Conservation (phyloP, 208 protist genomes). For the Spongospora subterranea region DNA sequence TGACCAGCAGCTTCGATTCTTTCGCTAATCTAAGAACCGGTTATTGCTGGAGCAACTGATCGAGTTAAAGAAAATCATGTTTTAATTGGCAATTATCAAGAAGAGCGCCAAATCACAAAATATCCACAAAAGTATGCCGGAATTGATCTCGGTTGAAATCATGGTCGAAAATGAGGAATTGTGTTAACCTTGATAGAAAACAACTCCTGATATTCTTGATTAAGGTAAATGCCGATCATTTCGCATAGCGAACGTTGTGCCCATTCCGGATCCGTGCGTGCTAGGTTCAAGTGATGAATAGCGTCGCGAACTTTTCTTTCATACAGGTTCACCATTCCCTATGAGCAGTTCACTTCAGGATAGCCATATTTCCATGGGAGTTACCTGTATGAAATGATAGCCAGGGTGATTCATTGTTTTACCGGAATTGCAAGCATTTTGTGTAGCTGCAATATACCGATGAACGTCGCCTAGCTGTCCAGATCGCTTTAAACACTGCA, state of each 20-base stretch:
- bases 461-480: constrained; percentile 28
- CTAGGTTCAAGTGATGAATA: constrained; percentile 15
- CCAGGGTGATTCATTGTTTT: not conserved
- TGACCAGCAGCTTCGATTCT: not conserved
- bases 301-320: constrained; percentile 21
- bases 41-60: no score
- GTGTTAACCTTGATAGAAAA: not conserved
- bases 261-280: constrained; percentile 30
- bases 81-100: no score
- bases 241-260: not conserved
- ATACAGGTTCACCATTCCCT: constrained; percentile 33
- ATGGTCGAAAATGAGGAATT: no score
- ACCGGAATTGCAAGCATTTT: not conserved
- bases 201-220: not conserved
- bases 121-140: no score
- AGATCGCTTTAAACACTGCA: constrained; percentile 46
- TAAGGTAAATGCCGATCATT: constrained; percentile 20
- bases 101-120: no score
- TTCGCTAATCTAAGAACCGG: not conserved
- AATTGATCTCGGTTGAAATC: no score
- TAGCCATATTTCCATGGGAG: not conserved
- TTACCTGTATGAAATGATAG: not conserved
- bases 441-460: not conserved
- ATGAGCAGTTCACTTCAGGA: not conserved
- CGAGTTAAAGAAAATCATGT: no score